Base-by-base conservation (phyloP, 2,329 filamentous ascomycete species). In the Aspergillus niger region DNA sequence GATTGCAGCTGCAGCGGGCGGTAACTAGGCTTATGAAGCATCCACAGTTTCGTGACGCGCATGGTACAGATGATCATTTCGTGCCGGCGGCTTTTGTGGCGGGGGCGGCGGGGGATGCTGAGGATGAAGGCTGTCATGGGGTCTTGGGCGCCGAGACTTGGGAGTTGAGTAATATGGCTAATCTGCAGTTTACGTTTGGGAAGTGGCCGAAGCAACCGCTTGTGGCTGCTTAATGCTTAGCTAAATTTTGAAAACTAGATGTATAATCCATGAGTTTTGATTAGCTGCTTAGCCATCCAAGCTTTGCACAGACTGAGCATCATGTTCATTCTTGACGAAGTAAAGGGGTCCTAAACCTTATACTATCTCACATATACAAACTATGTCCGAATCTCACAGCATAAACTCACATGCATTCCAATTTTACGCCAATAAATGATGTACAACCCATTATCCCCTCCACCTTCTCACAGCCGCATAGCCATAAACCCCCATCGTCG, bases 401-500 rank as follows among this genome's bases (percentile, higher is more conserved):
- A 5, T 11, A 24, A 44, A 1, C 5, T 24, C 20, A 24, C 41
- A 11, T 22, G 1, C 17, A 44, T 44, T 22, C 41, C 41, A 48
- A 3, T 11, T 28, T 15, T 10, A 49, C 24, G 8, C 24, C 6
- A 48, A 26, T 15, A 10, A 13, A 41, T 10, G 3, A 49, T 17
- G 30, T 30, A 10, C 32, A 24, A 26, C 24, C 5, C 36, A 53
- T 54, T 39, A 60, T 17, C 20, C 47, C 17, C 53, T 47, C 36
- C 62, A 44, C 26, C 55, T 56, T 41, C 65, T 67, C 44, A 68
- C 64, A 51, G 60, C 63, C 2, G 49, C 22, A 60, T 67, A 69
- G 4, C 65, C 64, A 59, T 69, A 72, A 38, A 68, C 70, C 4
- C 70, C 70, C 55, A 72, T 43, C 5, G 68, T 67, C 15, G 63